Evolutionary conservation across 495 filamentous ascomycete species (phyloP), one percentile per base, ranked within the genome.

Genomic region (Cryomyces antarcticus): DNA sequence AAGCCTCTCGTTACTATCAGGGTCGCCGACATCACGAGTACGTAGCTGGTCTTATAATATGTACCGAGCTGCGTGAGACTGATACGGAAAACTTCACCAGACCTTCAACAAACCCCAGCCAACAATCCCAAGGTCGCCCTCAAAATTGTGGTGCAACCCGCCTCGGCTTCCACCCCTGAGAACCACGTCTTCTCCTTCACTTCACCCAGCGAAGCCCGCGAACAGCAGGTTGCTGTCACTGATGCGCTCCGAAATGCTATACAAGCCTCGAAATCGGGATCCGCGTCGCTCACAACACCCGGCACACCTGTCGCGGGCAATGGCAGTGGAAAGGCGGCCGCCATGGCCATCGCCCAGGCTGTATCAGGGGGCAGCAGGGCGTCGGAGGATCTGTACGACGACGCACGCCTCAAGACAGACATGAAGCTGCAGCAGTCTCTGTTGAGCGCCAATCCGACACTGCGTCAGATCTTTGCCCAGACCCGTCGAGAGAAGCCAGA

Each of bases 31-130:
- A 89, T 96, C 52, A 83, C 77, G 24, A 93, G 80, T 84, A 62
- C 49, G 77, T 53, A 10, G n/a, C 35, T 34, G 31, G 13, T n/a
- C 42, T 34, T 37, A n/a, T 41, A 11, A 36, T 28, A 28, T 53
- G 31, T 43, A 39, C 39, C 47, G 38, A 52, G 43, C 33, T 41
- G 30, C n/a, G 30, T 17, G 41, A 6, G 11, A n/a, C 13, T 31
- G 33, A 46, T 4, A 17, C 38, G 5, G 0, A 7, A 3, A 39
- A 9, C 7, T 7, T 28, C 7, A 46, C 11, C 44, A 80, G 76
- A 96, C 64, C 70, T 97, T 34, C 86, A 96, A 53, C 87, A 94
- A 58, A 95, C 89, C 1, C 85, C 87, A 0, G 81, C 78, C 37
- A 75, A 64, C 6, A 72, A 68, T 12, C 62, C 82, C 9, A 96